Evolutionary conservation across 257 asterid species (phyloP), one percentile per base, ranked within the genome.

Genomic region (Primulina huaijiensis): DNA sequence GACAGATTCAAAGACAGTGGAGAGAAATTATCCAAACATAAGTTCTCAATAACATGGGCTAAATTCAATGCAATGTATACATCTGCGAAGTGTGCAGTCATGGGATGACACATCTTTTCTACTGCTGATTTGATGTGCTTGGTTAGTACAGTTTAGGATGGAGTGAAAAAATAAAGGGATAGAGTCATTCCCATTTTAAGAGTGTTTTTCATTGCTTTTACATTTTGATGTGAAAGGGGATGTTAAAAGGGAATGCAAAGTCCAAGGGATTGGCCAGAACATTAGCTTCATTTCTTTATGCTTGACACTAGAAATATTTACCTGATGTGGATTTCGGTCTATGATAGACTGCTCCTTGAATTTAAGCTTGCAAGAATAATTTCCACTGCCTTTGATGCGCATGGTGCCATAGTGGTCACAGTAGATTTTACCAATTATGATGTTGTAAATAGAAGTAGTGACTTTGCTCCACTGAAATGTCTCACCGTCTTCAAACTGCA

Each of bases 291-390:
- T 53, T 19, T 23, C 21, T 53, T 53, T 16, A 21, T 52, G 27
- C 58, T 62, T 11, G 14, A 75, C 66, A 70, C 68, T 70, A 4
- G 67, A 31, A 68, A 58, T 71, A 76, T 66, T 71, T 79, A 92
- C 99, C 96, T 94, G 99, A 78, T 94, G 99, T 6, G 96, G 99
- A 78, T 94, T 89, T 68, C 97, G 90, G 84, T 94, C 99, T 74
- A 94, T 94, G 75, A 94, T 93, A 38, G 99, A 93, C 81, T 90
- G 99, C 85, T 93, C 99, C 89, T 93, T 93, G 85, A 93, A 93
- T 52, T 94, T 94, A 83, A 94, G 95, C 79, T 90, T 94, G 90
- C 99, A 94, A 10, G 99, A 90, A 77, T 94, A 94, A 75, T 72
- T 85, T 65, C 96, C 97, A 71, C 95, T 89, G 72, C 99, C 99